Evolutionary conservation across 768 basidiomycete species (phyloP).

Genomic region (Mycena filopes): DNA sequence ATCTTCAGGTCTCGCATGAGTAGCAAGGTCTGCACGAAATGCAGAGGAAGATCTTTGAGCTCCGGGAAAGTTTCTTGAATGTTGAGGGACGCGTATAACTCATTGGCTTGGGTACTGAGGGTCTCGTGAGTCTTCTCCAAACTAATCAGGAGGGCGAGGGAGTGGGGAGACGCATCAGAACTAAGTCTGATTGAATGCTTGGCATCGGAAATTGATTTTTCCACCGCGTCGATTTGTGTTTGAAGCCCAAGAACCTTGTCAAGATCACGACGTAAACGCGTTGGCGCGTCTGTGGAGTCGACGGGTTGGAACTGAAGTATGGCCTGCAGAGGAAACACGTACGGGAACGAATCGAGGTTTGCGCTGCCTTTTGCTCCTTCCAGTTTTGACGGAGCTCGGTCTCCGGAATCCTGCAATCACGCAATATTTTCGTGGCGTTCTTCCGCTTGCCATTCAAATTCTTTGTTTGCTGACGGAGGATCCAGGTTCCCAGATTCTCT

Average conservation of each 20-base stretch:
- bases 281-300: no score
- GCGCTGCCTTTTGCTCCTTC: slow-evolving; percentile 43
- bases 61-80: slow-evolving; percentile 45
- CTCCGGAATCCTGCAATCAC: slow-evolving; percentile 26
- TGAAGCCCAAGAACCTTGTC: slow-evolving; percentile 45
- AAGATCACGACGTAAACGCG: slow-evolving; percentile 45
- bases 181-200: slow-evolving; percentile 18
- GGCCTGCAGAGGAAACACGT: slow-evolving; percentile 46
- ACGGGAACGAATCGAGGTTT: slow-evolving; percentile 44
- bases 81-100: slow-evolving; percentile 48
- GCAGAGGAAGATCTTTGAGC: slow-evolving; percentile 39
- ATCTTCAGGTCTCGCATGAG: slow-evolving; percentile 51
- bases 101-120: slow-evolving; percentile 39
- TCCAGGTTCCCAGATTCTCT: slow-evolving; percentile 47
- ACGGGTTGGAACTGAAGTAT: no score
- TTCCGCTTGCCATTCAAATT: slow-evolving; percentile 29
- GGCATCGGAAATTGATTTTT: slow-evolving; percentile 35
- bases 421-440: slow-evolving; percentile 31
- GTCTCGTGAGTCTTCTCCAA: neutral
- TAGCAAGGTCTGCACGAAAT: slow-evolving; percentile 45
- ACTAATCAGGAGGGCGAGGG: neutral
- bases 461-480: slow-evolving; percentile 32
- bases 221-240: slow-evolving; percentile 38
- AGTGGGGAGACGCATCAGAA: neutral
- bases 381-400: slow-evolving; percentile 44